phyloP scores from a whole-genome alignment of 1,284 basidiomycete species.

The Cryptococcus depauperatus region DNA sequence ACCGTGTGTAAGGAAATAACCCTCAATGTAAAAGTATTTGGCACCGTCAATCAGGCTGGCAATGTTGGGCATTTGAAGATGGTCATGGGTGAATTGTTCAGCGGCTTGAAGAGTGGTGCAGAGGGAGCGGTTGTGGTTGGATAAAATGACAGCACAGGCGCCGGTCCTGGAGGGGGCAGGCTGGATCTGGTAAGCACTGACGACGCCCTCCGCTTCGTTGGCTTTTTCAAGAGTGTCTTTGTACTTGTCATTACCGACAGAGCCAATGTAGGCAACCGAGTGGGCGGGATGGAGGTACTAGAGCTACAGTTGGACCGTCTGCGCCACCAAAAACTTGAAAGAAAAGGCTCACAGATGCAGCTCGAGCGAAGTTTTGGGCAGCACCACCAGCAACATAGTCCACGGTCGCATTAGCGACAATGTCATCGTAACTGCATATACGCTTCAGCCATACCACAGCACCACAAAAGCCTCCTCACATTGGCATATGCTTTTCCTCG shows the following conservation, averaged over 20 bases:
- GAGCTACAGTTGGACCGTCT: too few species aligned
- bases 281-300: slow-evolving; percentile 82
- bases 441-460: slow-evolving; percentile 6
- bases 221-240: slow-evolving; percentile 84
- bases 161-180: slow-evolving; percentile 76
- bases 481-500: slow-evolving; percentile 72
- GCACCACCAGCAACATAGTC: slow-evolving; percentile 96
- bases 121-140: slow-evolving; percentile 84
- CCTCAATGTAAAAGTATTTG: slow-evolving; percentile 88
- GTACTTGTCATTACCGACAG: slow-evolving; percentile 86
- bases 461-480: too few species aligned
- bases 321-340: slow-evolving; percentile 2
- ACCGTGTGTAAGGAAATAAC: slow-evolving; percentile 96
- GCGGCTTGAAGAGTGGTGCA: slow-evolving; percentile 85
- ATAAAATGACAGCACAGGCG: slow-evolving; percentile 93
- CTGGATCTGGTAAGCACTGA: slow-evolving; percentile 82
- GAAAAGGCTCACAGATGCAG: slow-evolving; percentile 76
- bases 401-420: slow-evolving; percentile 67
- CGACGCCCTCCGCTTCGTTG: slow-evolving; percentile 86
- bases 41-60: slow-evolving; percentile 70
- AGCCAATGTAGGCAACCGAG: slow-evolving; percentile 91
- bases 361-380: slow-evolving; percentile 91
- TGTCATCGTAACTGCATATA: slow-evolving; percentile 68
- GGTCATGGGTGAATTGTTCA: slow-evolving; percentile 74
- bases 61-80: slow-evolving; percentile 70